Evolutionary conservation across 768 basidiomycete species (phyloP).

Genomic region (Leccinum longicurvipes): DNA sequence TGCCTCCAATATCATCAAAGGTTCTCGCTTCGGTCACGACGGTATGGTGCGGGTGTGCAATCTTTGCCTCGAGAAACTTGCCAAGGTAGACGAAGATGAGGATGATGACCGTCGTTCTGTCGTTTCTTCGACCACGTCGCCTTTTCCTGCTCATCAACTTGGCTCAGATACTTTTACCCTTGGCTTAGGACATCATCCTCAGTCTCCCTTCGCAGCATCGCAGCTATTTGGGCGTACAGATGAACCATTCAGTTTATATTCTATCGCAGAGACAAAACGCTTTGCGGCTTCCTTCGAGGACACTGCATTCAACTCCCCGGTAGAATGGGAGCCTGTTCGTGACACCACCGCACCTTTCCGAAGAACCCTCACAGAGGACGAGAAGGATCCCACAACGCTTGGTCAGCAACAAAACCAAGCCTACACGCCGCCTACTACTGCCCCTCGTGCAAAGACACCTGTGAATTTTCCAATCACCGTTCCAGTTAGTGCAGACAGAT

Average conservation of each 20-base stretch:
- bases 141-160: slow-evolving; percentile 78
- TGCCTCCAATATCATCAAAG: slow-evolving; percentile 95
- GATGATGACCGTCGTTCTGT: slow-evolving; percentile 87
- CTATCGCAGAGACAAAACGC: slow-evolving; percentile 73
- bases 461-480: slow-evolving; percentile 56
- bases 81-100: slow-evolving; percentile 83
- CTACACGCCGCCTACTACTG: slow-evolving; percentile 28
- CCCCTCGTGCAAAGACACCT: slow-evolving; percentile 46
- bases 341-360: slow-evolving; percentile 73
- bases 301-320: slow-evolving; percentile 49
- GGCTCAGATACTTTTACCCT: slow-evolving; percentile 43
- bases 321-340: slow-evolving; percentile 45
- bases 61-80: slow-evolving; percentile 88
- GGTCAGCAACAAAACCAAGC: slow-evolving; percentile 35
- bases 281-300: slow-evolving; percentile 53
- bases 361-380: slow-evolving; percentile 71
- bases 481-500: slow-evolving; percentile 48
- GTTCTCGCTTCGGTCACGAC: slow-evolving; percentile 87
- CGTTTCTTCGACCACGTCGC: slow-evolving; percentile 63
- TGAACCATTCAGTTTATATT: slow-evolving; percentile 78
- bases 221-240: slow-evolving; percentile 77
- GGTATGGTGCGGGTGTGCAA: slow-evolving; percentile 97
- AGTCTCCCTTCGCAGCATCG: slow-evolving; percentile 86
- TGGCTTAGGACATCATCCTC: slow-evolving; percentile 51
- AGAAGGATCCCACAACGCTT: slow-evolving; percentile 53